Base-by-base conservation (phyloP, 208 protist genomes). In the Leishmania braziliensis region DNA sequence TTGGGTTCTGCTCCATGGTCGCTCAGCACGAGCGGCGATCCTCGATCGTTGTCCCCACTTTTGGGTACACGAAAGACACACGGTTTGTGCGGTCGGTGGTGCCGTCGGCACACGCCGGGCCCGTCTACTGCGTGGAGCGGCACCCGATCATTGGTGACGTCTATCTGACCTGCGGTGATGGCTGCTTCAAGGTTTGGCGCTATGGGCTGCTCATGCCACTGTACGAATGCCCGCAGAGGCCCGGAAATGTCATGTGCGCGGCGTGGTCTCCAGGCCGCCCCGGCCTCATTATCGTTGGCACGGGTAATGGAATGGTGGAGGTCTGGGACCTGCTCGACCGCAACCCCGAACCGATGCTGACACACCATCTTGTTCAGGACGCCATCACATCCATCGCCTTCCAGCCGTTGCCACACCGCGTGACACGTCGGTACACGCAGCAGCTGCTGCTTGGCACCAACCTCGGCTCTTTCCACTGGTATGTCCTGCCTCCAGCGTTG, bases 241-340 rank as follows among this genome's bases (percentile, higher is more conserved):
- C 66, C 20, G 81, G 73, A 14, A 69, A 69, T 5, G 88, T 98
- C 6, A 97, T 91, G 10, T 96, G 93, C 75, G 96, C 95, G 18
- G 86, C 89, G 36, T 98, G 96, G 95, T 95, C 93, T 10, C 94
- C 96, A 1, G 93, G 88, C 20, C 91, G 96, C 12, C 86, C 93
- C 2, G 91, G 88, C 33, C 83, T 98, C 1, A 79, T 98, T 43
- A 80, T 98, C 39, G 87, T 97, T 20, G 96, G 95, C 53, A 96
- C 90, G 29, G 72, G 80, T 26, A 90, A 98, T 80, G 96, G 96
- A 74, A 93, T 93, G 84, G 81, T 98, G 48, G 88, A 93, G 70
- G 92, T 97, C 29, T 98, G 94, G 93, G 96, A 98, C 82, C 79
- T 98, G 73, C 90, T 98, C 16, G 96, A 98, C 83, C 92, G 95